Conservation (phyloP, 2,329 filamentous ascomycete genomes). For the Alternaria gansuensis region DNA sequence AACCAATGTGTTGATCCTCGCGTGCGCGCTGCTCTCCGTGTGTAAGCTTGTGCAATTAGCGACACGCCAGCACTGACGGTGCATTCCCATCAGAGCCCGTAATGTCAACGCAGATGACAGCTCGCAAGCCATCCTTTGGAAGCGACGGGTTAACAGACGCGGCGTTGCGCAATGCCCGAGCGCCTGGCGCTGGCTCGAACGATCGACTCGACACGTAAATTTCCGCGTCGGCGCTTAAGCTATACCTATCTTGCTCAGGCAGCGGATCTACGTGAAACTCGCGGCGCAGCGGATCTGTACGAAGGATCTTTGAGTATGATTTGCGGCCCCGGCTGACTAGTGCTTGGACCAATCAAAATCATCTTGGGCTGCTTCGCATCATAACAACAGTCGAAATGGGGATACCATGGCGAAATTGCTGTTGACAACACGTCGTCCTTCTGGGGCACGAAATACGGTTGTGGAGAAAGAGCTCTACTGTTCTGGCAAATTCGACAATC, state of each 20-base stretch:
- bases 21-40: constrained; percentile 31
- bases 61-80: constrained; percentile 29
- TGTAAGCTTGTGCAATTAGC: constrained; percentile 25
- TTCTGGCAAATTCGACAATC: constrained; percentile 9
- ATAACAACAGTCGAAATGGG: constrained; percentile 20
- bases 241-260: constrained; percentile 42
- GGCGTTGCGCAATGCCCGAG: constrained; percentile 54
- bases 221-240: constrained; percentile 44
- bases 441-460: constrained; percentile 4
- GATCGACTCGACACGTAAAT: constrained; percentile 48
- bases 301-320: constrained; percentile 45
- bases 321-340: constrained; percentile 33
- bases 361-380: constrained; percentile 13
- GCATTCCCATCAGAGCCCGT: constrained; percentile 29
- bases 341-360: constrained; percentile 33
- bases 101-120: constrained; percentile 28
- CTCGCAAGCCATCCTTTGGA: constrained; percentile 26
- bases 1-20: constrained; percentile 29
- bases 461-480: constrained; percentile 2
- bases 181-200: constrained; percentile 48
- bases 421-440: constrained; percentile 11
- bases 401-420: constrained; percentile 22
- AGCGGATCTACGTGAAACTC: constrained; percentile 48
- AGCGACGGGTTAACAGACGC: constrained; percentile 38
- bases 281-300: constrained; percentile 46